These are phyloP conservation scores for Wickerhamiella kazuoi DNA, from an alignment of 805 yeast species.

Conservation along the genomic window DNA sequence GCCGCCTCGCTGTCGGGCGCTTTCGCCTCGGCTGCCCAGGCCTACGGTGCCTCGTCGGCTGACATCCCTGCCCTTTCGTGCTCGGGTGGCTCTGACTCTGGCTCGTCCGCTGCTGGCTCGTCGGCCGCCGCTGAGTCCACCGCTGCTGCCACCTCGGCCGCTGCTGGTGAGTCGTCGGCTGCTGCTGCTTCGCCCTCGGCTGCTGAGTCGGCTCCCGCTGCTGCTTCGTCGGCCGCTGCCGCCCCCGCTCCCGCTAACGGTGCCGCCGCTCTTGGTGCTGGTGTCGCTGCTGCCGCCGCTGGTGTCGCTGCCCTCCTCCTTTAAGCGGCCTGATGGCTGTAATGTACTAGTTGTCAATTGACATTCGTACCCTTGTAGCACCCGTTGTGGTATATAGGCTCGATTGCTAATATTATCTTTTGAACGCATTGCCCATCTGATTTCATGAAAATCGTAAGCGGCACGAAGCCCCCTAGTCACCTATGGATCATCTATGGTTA, in stretches of 20 bases:
- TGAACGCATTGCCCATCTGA: too few relatives aligned
- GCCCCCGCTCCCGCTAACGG: constrained; percentile 7
- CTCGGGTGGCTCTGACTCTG: constrained; percentile 1
- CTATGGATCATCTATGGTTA: too few relatives aligned
- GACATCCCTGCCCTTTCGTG: constrained; percentile 6
- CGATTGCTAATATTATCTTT: too few relatives aligned
- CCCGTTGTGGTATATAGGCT: too few relatives aligned
- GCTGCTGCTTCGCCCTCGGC: constrained; percentile 13
- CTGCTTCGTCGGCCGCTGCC: constrained; percentile 1
- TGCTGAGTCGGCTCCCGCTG: not conserved
- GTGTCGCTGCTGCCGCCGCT: constrained; percentile 13
- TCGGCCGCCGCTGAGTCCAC: constrained; percentile 3
- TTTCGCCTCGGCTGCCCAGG: constrained; percentile 4
- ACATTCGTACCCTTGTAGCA: too few relatives aligned
- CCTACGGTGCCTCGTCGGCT: constrained; percentile 4
- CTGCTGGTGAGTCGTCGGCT: constrained; percentile 1
- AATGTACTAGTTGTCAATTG: not conserved
- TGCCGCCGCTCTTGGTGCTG: constrained; percentile 10
- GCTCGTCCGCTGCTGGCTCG: not conserved
- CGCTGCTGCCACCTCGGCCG: constrained; percentile 2
- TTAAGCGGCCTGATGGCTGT: constrained; percentile 6
- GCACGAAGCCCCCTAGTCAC: too few relatives aligned
- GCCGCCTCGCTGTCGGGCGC: constrained; percentile 3
- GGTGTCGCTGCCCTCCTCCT: constrained; percentile 14
- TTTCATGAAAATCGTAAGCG: too few relatives aligned